Percentiles rank a stretch among this genome's conserved stretches.
These are phyloP conservation scores for Cryptosporidium baileyi DNA, from an alignment of 169 alveolate genomes.

Conservation along the genomic window DNA sequence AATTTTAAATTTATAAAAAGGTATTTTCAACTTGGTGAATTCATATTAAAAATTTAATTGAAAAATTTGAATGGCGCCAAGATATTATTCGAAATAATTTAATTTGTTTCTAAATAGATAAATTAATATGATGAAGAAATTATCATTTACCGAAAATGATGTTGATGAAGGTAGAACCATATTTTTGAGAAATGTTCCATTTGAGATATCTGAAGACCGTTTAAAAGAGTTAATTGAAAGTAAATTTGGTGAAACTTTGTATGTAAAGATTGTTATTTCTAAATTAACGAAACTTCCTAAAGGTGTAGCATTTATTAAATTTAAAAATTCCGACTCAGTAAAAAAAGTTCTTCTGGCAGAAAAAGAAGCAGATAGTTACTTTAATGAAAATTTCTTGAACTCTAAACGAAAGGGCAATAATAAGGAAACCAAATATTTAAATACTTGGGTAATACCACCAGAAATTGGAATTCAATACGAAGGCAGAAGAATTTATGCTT, in stretches of 20 bases:
- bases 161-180: slow-evolving; percentile 41
- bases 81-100: too few relatives aligned
- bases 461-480: slow-evolving; percentile 49
- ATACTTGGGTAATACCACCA: slow-evolving; percentile 8
- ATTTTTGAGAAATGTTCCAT: slow-evolving; percentile 60
- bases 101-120: background rate
- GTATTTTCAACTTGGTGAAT: too few relatives aligned
- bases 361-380: slow-evolving; percentile 13
- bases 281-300: slow-evolving; percentile 28
- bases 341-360: slow-evolving; percentile 9
- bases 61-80: too few relatives aligned
- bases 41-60: too few relatives aligned
- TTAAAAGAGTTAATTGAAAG: slow-evolving; percentile 12
- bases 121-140: background rate
- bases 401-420: background rate
- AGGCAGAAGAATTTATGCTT: slow-evolving; percentile 66
- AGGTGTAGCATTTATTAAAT: slow-evolving; percentile 67
- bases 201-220: slow-evolving; percentile 40
- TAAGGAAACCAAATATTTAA: background rate
- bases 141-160: background rate
- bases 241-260: slow-evolving; percentile 25
- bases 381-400: background rate
- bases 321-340: slow-evolving; percentile 18
- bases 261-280: slow-evolving; percentile 36
- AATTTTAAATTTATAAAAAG: too few relatives aligned